Base-by-base conservation (phyloP, 768 basidiomycete genomes). In the Podaxis rugospora region DNA sequence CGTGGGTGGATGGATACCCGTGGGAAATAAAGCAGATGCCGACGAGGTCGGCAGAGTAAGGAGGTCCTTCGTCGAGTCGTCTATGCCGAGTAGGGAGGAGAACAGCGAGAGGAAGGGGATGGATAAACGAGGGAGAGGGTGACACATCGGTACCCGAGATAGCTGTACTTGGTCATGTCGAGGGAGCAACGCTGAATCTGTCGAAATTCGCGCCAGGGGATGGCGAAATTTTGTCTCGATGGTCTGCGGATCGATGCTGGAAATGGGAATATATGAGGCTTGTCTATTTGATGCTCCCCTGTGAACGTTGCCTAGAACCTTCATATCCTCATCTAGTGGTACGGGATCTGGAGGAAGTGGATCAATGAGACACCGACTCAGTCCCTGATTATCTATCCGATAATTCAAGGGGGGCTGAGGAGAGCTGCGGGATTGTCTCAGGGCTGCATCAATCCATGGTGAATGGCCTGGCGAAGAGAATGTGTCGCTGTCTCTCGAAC, bases 21-120 rank as follows among this genome's bases (percentile, higher is more conserved):
- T 71, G 5, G 74, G 71, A 60, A 78, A 77, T 14, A 77, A 66
- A 10, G 7, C 32, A 32, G 76, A 71, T 9, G 72, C 69, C 9
- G 65, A 61, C 6, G 73, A 28, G 23, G 21, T 63, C 5, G 74
- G 63, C 21, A 72, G 70, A 5, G 72, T 69, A 40, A 79, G 67
- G 25, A 78, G 73, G 49, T 74, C 72, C 4, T 75, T 55, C 1
- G 74, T 77, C 6, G 74, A 69, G 21, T 76, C 74, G 60, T 79
- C 78, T 27, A 77, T 58, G 25, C 70, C 64, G 39, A 79, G 67
- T n/a, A 77, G 55, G 7, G 71, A 70, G 5, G 74, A 52, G 55
- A 78, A 69, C 62, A 76, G 72, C 0, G 76, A 75, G 3, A 79
- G 65, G 9, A 79, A 62, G 9, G 76, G 76, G 14, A 78, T 66